A percentile compares a stretch with the other conserved stretches of the same genome.
Conservation (phyloP, 176 grass and related monocot species). For the barley (Hordeum vulgare) region DNA sequence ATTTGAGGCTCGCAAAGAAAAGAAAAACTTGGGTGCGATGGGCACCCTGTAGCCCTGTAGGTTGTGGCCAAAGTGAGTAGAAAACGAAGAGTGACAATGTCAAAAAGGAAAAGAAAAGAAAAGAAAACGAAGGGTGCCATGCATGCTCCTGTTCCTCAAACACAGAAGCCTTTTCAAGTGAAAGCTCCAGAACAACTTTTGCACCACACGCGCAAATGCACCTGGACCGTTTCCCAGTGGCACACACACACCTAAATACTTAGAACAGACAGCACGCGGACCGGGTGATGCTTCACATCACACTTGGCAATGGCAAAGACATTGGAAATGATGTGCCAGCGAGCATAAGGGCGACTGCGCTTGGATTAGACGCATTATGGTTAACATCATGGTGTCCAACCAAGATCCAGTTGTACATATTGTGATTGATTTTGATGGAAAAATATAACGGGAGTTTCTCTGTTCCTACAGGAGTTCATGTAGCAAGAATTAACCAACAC, state of each 20-base stretch:
- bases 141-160: not conserved
- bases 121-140: not conserved
- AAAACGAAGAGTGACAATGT: not conserved
- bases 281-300: not conserved
- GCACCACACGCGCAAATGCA: not conserved
- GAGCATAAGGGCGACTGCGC: not conserved
- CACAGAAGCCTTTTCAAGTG: not conserved
- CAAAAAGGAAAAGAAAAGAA: slow-evolving; percentile 8
- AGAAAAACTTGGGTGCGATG: not conserved
- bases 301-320: not conserved
- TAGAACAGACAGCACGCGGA: not conserved
- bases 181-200: not conserved
- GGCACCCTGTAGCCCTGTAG: no score
- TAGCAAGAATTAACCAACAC: not conserved
- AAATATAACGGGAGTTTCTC: not conserved
- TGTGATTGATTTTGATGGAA: not conserved
- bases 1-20: not conserved
- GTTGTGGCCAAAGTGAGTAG: no score
- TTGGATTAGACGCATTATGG: not conserved
- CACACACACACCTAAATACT: not conserved
- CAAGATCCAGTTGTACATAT: not conserved
- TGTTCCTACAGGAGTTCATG: not conserved
- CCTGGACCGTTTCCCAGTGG: not conserved
- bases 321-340: not conserved
- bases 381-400: not conserved